Conservation (phyloP, 106 monocot genomes). For the Amphibolis antarctica region DNA sequence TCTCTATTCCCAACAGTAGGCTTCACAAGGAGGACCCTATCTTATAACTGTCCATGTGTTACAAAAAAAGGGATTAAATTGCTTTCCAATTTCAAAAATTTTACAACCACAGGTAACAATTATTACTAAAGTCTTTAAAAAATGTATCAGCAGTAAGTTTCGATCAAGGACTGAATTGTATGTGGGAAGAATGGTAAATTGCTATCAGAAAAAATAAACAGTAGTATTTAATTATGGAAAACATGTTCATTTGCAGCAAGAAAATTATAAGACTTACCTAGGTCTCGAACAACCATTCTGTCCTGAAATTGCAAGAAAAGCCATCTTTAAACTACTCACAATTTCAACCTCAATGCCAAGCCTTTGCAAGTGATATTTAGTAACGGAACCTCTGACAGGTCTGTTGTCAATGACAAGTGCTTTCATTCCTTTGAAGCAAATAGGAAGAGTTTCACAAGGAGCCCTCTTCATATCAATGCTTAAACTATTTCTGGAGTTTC, state of each 20-base stretch:
- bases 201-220: neutral
- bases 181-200: too few species aligned
- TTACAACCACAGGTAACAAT: too few species aligned
- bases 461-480: constrained; percentile 29
- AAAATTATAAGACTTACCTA: constrained; percentile 24
- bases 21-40: too few species aligned
- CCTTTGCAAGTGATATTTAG: constrained; percentile 73
- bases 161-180: too few species aligned
- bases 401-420: constrained; percentile 54
- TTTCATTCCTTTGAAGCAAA: constrained; percentile 52
- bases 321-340: constrained; percentile 26
- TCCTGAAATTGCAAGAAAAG: constrained; percentile 21
- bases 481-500: constrained; percentile 17
- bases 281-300: constrained; percentile 39
- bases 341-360: constrained; percentile 61
- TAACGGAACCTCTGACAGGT: constrained; percentile 71
- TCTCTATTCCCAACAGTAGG: too few species aligned
- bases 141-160: too few species aligned
- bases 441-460: constrained; percentile 39
- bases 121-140: too few species aligned
- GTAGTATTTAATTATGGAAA: neutral
- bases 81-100: too few species aligned
- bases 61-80: too few species aligned
- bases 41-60: too few species aligned
- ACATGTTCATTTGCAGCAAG: neutral